Evolutionary conservation across 2,329 filamentous ascomycete genomes (phyloP).

Genomic region (Aspergillus piperis): DNA sequence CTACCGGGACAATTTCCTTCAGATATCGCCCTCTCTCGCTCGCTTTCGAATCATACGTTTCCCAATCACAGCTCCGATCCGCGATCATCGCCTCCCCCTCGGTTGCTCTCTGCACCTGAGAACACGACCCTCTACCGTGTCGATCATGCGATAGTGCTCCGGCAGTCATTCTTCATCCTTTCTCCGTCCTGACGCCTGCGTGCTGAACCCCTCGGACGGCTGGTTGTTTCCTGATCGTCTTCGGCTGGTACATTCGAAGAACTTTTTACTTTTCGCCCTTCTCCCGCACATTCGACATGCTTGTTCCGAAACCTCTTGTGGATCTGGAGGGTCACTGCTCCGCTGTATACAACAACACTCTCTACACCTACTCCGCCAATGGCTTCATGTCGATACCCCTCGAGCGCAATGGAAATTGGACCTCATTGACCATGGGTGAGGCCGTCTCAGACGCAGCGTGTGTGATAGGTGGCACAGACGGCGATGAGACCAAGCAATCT

Average conservation of each 20-base stretch:
- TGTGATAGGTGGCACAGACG: constrained; percentile 65
- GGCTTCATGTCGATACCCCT: constrained; percentile 76
- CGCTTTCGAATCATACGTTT: constrained; percentile 1
- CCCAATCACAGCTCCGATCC: background rate
- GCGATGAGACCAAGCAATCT: constrained; percentile 60
- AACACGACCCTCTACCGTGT: constrained; percentile 9
- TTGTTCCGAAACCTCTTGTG: constrained; percentile 68
- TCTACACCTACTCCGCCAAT: constrained; percentile 77
- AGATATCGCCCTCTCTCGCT: constrained; percentile 5
- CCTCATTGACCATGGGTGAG: constrained; percentile 63
- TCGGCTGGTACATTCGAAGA: constrained; percentile 34
- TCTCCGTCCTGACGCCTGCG: constrained; percentile 17
- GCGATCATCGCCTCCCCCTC: constrained; percentile 3
- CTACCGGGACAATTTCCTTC: background rate
- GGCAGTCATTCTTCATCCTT: constrained; percentile 33
- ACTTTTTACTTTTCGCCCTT: constrained; percentile 11
- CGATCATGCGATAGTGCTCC: constrained; percentile 41
- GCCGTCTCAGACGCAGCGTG: constrained; percentile 75
- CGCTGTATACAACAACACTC: constrained; percentile 73
- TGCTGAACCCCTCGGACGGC: constrained; percentile 23
- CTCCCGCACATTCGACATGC: constrained; percentile 55
- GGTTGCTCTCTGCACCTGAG: constrained; percentile 10
- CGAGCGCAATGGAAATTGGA: constrained; percentile 71
- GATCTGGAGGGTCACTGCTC: constrained; percentile 78
- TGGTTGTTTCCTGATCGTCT: constrained; percentile 29